Percentiles rank a stretch among this genome's conserved stretches.
These are phyloP conservation scores for Scutellaria baicalensis DNA, from an alignment of 257 asterid genomes.

Conservation along the genomic window DNA sequence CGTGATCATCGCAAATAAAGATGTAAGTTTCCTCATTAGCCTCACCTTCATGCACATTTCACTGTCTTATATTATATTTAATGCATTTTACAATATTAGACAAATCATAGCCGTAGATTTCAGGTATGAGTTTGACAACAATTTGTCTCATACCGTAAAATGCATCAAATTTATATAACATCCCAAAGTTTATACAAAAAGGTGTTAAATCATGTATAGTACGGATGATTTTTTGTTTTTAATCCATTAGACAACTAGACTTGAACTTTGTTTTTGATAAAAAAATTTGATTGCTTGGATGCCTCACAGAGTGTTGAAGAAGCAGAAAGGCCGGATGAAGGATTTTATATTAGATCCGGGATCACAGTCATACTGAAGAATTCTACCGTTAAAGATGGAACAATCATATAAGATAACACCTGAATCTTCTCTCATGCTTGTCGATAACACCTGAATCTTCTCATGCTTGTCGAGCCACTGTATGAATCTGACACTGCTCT, in stretches of 20 bases:
- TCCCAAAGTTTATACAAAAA: too few species aligned
- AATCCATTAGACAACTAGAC: background rate
- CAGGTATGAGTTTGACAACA: too few species aligned
- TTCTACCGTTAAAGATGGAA: constrained; percentile 77
- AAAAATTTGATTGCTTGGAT: too few species aligned
- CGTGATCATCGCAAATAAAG: constrained; percentile 77
- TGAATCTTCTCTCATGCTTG: background rate
- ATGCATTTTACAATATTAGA: too few species aligned
- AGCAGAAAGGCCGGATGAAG: constrained; percentile 67
- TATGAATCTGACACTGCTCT: background rate
- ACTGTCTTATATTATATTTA: too few species aligned
- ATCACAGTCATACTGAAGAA: constrained; percentile 77
- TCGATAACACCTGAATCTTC: background rate
- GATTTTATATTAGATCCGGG: constrained; percentile 84
- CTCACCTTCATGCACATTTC: background rate
- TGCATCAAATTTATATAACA: too few species aligned
- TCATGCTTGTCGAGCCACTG: too few species aligned
- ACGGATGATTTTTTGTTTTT: background rate
- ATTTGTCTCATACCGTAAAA: too few species aligned
- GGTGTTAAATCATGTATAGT: background rate
- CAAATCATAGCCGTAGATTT: too few species aligned
- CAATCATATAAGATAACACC: constrained; percentile 32
- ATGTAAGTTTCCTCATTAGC: constrained; percentile 40
- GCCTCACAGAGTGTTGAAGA: constrained; percentile 64
- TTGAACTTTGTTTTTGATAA: background rate